Evolutionary conservation across 2,329 filamentous ascomycete species (phyloP).

Genomic region (Albifimbria verrucaria): DNA sequence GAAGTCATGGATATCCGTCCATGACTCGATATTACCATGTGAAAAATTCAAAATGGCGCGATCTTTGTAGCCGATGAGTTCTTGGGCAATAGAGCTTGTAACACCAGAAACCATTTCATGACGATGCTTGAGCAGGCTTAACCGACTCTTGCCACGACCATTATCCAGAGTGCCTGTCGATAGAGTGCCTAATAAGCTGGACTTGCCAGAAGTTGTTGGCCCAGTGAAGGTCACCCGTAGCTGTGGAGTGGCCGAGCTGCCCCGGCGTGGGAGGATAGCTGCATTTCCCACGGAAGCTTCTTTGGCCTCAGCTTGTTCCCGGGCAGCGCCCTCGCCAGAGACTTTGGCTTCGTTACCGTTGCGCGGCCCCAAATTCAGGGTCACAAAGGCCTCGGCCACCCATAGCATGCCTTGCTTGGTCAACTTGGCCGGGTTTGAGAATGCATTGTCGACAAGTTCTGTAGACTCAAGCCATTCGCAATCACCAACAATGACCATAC

Average conservation of each 20-base stretch:
- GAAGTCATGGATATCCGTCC: slow-evolving; percentile 88
- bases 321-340: neutral
- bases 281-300: slow-evolving; percentile 8
- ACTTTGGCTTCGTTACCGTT: slow-evolving; percentile 7
- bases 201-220: slow-evolving; percentile 88
- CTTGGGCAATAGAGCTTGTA: slow-evolving; percentile 92
- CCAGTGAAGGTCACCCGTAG: slow-evolving; percentile 84
- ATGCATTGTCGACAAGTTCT: slow-evolving; percentile 23
- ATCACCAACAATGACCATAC: slow-evolving; percentile 79
- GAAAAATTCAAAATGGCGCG: slow-evolving; percentile 74
- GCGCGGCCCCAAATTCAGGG: slow-evolving; percentile 58
- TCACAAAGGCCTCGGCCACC: slow-evolving; percentile 89
- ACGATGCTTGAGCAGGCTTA: slow-evolving; percentile 85
- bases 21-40: slow-evolving; percentile 81
- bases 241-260: slow-evolving; percentile 63
- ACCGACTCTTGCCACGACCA: slow-evolving; percentile 81
- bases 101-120: slow-evolving; percentile 91
- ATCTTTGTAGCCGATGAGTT: slow-evolving; percentile 79
- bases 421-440: slow-evolving; percentile 15
- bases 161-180: slow-evolving; percentile 89
- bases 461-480: slow-evolving; percentile 67
- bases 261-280: slow-evolving; percentile 30
- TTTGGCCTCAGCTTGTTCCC: neutral
- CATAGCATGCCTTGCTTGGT: slow-evolving; percentile 58
- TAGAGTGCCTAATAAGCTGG: slow-evolving; percentile 81